Conservation (phyloP, 1,139 yeast species). For the Suhomyces kunorum region DNA sequence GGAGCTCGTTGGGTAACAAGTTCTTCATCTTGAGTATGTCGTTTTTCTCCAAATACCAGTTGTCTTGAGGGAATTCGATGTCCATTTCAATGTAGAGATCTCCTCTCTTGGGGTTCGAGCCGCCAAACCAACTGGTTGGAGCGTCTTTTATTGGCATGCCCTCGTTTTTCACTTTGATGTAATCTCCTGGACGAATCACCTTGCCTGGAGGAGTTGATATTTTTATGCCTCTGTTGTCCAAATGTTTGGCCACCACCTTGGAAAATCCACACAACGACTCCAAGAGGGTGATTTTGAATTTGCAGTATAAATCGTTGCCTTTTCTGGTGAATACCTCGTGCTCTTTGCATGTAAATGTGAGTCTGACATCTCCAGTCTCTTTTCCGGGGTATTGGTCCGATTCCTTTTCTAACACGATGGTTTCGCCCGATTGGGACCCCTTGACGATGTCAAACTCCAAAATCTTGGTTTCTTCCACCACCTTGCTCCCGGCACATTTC, state of each 20-base stretch:
- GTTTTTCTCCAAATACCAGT: conserved; percentile 71
- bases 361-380: conserved; percentile 74
- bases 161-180: conserved; percentile 65
- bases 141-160: conserved; percentile 74
- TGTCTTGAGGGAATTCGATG: conserved; percentile 81
- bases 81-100: conserved; percentile 71
- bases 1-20: conserved; percentile 51
- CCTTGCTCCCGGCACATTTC: conserved; percentile 67
- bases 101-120: conserved; percentile 47
- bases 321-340: conserved; percentile 55
- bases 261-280: conserved; percentile 87
- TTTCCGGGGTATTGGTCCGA: conserved; percentile 81
- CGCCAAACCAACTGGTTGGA: conserved; percentile 37
- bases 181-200: conserved; percentile 79
- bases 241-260: conserved; percentile 63
- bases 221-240: conserved; percentile 76
- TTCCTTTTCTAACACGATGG: conserved; percentile 62
- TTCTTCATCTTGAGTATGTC: conserved; percentile 56
- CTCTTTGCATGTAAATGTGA: conserved; percentile 53
- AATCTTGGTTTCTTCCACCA: conserved; percentile 66
- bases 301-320: conserved; percentile 65
- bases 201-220: conserved; percentile 70
- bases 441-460: conserved; percentile 76
- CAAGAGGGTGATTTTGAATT: conserved; percentile 61
- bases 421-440: conserved; percentile 67